Base-by-base conservation (phyloP, 306 rosid genomes). In the Albizia julibrissin region DNA sequence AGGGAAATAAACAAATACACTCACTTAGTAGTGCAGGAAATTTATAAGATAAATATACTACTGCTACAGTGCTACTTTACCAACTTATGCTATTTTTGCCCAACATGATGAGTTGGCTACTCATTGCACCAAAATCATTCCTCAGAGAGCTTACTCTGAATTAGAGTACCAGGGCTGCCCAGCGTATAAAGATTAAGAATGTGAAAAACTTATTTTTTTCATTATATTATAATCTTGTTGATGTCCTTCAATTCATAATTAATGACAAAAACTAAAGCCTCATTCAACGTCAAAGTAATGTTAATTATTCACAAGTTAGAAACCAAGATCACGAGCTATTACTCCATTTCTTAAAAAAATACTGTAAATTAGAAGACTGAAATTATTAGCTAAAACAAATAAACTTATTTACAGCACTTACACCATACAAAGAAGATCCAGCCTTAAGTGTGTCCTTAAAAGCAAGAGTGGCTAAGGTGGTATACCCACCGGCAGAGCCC, bases 401-500 rank as follows among this genome's bases (percentile, higher is more conserved):
- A 70, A 70, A 15, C 54, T 42, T 71, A 43, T 26, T 49, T 12
- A 22, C 76, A 83, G 79, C 58, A 92, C 99, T 91, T 82, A 93
- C 99, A 37, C 99, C 99, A 80, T 26, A 87, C 88, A 96, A 89
- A 79, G 99, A 95, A 87, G 98, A 93, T 42, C 99, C 99, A 0
- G 98, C 98, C 84, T 90, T 88, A 76, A 95, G 93, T 18, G 90
- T 89, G 3, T 93, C 86, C 81, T 84, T 86, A 68, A 95, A 95
- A 75, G 97, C 97, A 72, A 95, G 97, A 64, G 94, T 88, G 54
- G 99, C 99, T 81, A 95, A 91, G 86, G 98, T 95, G 50, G 99
- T 93, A 84, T 95, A 95, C 19, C 99, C 99, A 86, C 99, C 98
- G 67, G 99, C 97, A 78, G 99, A 95, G 74, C 83, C 98, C 26